Evolutionary conservation across 208 protist species (phyloP).

Genomic region (Leptomonas pyrrhocoris): DNA sequence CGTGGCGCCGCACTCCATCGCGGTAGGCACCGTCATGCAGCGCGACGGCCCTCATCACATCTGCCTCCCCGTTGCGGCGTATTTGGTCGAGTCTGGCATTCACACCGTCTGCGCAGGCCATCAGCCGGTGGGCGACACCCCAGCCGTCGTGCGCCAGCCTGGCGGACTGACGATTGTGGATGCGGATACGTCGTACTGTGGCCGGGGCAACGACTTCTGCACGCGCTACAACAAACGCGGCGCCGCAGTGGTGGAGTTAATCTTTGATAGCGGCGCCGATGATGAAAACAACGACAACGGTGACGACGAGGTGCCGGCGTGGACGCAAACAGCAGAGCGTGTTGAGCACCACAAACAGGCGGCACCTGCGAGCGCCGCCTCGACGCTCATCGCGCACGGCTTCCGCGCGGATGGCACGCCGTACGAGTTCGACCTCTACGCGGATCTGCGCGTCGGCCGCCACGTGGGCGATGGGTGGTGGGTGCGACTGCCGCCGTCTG

Average conservation of each 20-base stretch:
- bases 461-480: slow-evolving; percentile 70
- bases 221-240: slow-evolving; percentile 50
- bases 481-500: slow-evolving; percentile 49
- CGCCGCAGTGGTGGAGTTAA: slow-evolving; percentile 56
- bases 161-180: slow-evolving; percentile 63
- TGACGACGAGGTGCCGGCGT: background rate
- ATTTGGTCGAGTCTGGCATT: slow-evolving; percentile 74
- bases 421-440: slow-evolving; percentile 48
- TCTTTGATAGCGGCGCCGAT: slow-evolving; percentile 46
- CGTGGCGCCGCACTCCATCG: slow-evolving; percentile 62
- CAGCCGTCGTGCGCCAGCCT: slow-evolving; percentile 72
- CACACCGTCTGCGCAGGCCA: slow-evolving; percentile 78
- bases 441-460: slow-evolving; percentile 47
- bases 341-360: background rate
- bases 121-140: slow-evolving; percentile 80
- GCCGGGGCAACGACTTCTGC: slow-evolving; percentile 38
- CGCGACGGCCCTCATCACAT: slow-evolving; percentile 55
- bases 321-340: background rate
- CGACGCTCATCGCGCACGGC: slow-evolving; percentile 44
- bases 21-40: slow-evolving; percentile 56
- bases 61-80: slow-evolving; percentile 56
- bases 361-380: background rate
- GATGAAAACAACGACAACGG: background rate
- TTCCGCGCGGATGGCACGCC: slow-evolving; percentile 44
- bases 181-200: slow-evolving; percentile 88